These are phyloP conservation scores for Trypanosoma caninum DNA, from an alignment of 208 protist genomes.

Conservation along the genomic window DNA sequence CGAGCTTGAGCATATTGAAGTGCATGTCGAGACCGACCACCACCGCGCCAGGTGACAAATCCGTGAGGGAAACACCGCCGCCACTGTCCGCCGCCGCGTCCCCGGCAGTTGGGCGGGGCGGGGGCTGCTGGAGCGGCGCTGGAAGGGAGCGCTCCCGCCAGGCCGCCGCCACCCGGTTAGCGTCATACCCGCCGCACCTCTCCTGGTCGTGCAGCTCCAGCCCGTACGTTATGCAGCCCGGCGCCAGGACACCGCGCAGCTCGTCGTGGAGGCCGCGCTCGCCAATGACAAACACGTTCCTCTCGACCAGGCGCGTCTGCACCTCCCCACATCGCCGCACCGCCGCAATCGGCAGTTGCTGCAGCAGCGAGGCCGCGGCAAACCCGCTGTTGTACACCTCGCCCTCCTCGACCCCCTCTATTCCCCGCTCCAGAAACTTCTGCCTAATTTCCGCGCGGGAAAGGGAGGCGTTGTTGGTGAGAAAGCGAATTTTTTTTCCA, in stretches of 20 bases:
- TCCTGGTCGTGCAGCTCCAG: constrained; percentile 55
- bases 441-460: constrained; percentile 35
- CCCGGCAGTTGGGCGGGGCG: not conserved
- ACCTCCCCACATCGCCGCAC: not conserved
- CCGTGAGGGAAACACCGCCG: constrained; percentile 41
- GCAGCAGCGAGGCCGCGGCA: constrained; percentile 46
- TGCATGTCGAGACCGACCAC: constrained; percentile 62
- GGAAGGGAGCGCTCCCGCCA: constrained; percentile 41
- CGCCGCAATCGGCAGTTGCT: constrained; percentile 27
- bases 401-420: constrained; percentile 30
- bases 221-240: constrained; percentile 70
- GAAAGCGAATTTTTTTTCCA: constrained; percentile 61
- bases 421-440: constrained; percentile 37
- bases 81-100: not conserved
- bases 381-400: constrained; percentile 77
- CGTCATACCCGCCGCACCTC: constrained; percentile 39
- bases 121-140: constrained; percentile 27
- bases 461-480: constrained; percentile 71
- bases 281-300: constrained; percentile 70
- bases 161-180: constrained; percentile 17
- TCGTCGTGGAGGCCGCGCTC: constrained; percentile 70
- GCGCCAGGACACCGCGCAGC: constrained; percentile 48
- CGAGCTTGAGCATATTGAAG: constrained; percentile 65
- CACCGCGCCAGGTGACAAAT: constrained; percentile 56
- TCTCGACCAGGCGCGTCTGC: constrained; percentile 30